Evolutionary conservation across 2,329 filamentous ascomycete genomes (phyloP), one percentile per base, ranked within the genome.

Genomic region (Verticillium nubilum): DNA sequence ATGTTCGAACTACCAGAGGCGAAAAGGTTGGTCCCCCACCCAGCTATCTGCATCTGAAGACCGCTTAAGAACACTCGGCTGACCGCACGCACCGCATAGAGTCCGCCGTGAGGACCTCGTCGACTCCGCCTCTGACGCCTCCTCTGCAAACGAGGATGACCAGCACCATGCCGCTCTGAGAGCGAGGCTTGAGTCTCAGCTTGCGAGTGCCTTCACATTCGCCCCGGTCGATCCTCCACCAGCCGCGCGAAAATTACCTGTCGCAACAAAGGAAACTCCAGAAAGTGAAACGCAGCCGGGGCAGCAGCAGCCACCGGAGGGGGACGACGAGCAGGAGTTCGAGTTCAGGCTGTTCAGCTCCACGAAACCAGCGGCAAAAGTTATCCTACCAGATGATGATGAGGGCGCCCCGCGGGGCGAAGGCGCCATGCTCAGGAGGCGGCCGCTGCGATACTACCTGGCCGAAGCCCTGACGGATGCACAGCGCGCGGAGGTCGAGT

Each of bases 271-370:
- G 6, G 60, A 59, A n/a, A 61, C 23, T 4, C 63, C 64, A 35
- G 60, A 62, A 17, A 60, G 23, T 2, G 63, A 66, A 15, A 61
- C 50, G 5, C 63, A 66, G 15, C 65, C 67, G 15, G 62, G 60
- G 7, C 65, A 63, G 6, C 66, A 71, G 12, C 68, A 66, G 25
- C 63, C 58, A 37, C 61, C 67, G 4, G 60, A 64, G 3, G 64
- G 62, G 10, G 62, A 68, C 7, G 65, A 59, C 19, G 62, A 72
- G 19, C 74, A 78, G 54, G 77, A 78, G 57, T 86, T 85, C 63
- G 76, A 80, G 58, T 87, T 87, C 67, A 77, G 82, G 9, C 77
- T 88, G 28, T 88, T 88, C 67, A 78, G 78, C 62, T 74, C 75
- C 52, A 72, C 78, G 19, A 72, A 70, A 5, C 71, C 76, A 2